Evolutionary conservation across 768 basidiomycete species (phyloP), one percentile per base, ranked within the genome.

Genomic region (Bullera alba): DNA sequence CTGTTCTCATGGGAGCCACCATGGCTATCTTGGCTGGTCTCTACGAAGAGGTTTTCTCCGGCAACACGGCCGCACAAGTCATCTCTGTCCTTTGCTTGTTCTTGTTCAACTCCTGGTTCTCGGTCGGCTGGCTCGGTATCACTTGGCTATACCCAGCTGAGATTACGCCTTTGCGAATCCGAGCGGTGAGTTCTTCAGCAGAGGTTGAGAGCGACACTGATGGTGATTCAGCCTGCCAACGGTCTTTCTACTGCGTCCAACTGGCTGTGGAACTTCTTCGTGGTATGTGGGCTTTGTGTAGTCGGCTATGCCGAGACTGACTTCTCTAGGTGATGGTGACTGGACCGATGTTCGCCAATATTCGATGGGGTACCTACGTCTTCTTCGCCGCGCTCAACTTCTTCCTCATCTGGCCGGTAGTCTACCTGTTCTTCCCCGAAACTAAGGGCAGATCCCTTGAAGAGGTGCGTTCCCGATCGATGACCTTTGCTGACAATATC

Each of bases 101-200:
- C 61, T 77, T 81, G n/a, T 83, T 81, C 75, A 82, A 83, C 66
- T 79, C 79, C 16, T 79, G 82, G 72, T 84, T 84, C 57, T 81
- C 32, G n/a, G 8, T 8, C 10, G 32, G 32, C n/a, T 34, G 32
- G 32, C 10, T n/a, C 8, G 32, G 32, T 10, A 34, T 34, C 10
- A 34, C 32, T 34, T 34, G 32, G 32, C 72, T 83, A 50, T 82
- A 82, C 78, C 80, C 81, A 50, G 81, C 81, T n/a, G 82, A 83
- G 65, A 80, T 83, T 27, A 79, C 80, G 23, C 79, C 80, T 16
- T 68, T 83, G 35, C 76, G 77, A 22, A 79, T 82, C 59, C 76
- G 81, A 43, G 81, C 79, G 5, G 10, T 8, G 38, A 34, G n/a
- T 34, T n/a, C 10, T 34, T 10, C 10, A 34, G 10, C 32, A 34